Conservation (phyloP, 2,329 filamentous ascomycete genomes). For the Talaromyces sp. region DNA sequence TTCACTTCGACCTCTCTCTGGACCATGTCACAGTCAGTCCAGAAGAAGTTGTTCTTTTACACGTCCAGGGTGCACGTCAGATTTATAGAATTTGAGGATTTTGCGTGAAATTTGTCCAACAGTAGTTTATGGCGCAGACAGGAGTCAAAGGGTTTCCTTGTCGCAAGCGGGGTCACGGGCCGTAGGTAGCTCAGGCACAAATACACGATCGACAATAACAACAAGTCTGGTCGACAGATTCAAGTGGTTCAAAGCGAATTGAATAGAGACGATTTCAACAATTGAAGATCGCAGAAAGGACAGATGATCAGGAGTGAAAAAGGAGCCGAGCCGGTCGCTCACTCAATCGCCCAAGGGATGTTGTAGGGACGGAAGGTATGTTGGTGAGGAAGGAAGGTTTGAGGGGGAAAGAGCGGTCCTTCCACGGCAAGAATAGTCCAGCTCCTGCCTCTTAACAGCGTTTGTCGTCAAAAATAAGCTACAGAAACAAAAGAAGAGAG, state of each 20-base stretch:
- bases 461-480: no score
- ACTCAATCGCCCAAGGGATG: constrained; percentile 9
- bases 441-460: not conserved
- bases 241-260: not conserved
- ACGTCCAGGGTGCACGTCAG: not conserved
- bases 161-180: constrained; percentile 8
- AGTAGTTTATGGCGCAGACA: not conserved
- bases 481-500: not conserved
- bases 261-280: not conserved
- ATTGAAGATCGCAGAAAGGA: not conserved
- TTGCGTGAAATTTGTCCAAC: not conserved
- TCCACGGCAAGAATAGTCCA: constrained; percentile 1
- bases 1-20: constrained; percentile 1
- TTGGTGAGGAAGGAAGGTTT: constrained; percentile 4
- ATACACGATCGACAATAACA: not conserved
- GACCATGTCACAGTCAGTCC: constrained; percentile 9
- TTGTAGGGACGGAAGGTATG: not conserved
- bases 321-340: constrained; percentile 1
- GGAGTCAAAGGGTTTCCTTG: not conserved
- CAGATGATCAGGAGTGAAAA: not conserved
- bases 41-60: not conserved
- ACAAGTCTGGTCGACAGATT: not conserved
- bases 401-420: not conserved
- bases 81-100: not conserved
- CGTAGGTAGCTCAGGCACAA: constrained; percentile 12